These are phyloP conservation scores for Actinomortierella ambigua DNA, from an alignment of 371 early-diverging fungal genomes.

Conservation along the genomic window DNA sequence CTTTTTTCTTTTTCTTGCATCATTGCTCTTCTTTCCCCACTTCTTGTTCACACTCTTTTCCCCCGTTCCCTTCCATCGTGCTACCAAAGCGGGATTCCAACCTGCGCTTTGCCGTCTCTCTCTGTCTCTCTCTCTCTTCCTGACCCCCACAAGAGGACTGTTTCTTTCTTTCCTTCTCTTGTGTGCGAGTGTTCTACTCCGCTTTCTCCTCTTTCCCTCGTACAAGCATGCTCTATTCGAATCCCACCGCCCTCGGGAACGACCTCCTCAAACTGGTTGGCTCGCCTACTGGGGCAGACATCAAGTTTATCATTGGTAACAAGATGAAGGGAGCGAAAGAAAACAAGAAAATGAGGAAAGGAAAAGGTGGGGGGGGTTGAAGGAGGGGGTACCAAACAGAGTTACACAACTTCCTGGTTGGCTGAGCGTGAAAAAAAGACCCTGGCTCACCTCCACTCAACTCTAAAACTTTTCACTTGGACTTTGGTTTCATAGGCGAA, in stretches of 20 bases:
- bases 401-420: no score
- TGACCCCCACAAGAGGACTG: neutral
- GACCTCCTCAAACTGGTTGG: constrained; percentile 36
- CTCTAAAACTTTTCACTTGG: neutral
- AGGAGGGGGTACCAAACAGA: no score
- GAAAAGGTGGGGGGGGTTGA: no score
- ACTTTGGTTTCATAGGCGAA: constrained; percentile 33
- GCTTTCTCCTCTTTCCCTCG: neutral
- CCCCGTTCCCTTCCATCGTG: neutral
- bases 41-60: neutral
- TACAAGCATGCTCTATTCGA: constrained; percentile 29
- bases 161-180: neutral
- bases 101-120: neutral
- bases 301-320: constrained; percentile 36
- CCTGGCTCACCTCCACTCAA: no score
- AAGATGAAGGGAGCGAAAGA: no score
- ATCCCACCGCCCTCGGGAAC: constrained; percentile 20
- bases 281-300: constrained; percentile 34
- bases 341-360: no score
- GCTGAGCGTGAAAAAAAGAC: no score
- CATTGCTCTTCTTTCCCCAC: neutral
- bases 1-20: no score
- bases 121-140: neutral
- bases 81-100: no score
- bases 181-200: neutral